Base-by-base conservation (phyloP, 306 rosid species). In the Vachellia pachyceras region DNA sequence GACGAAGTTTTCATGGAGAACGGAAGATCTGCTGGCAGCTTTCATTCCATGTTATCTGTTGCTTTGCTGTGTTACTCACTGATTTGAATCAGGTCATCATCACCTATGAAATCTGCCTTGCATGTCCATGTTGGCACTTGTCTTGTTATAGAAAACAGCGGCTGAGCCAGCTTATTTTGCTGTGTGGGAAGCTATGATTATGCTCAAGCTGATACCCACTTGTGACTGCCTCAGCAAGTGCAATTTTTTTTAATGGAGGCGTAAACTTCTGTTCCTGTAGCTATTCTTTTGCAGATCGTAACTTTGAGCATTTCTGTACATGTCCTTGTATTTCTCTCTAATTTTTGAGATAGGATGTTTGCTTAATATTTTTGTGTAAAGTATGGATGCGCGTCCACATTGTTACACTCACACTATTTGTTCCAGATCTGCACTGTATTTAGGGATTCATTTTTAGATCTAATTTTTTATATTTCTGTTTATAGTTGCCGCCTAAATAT, bases 1-100 rank as follows among this genome's bases (percentile, higher is more conserved):
- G 61, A n/a, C 76, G 61, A 65, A 23, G 77, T 47, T 65, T 82
- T 35, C 57, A 68, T n/a, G 82, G 82, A 73, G 69, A 47, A 47
- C 63, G 20, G 45, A 58, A 44, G 69, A 79, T 63, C 78, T 23
- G n/a, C 65, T 22, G 1, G 35, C 65, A 58, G 65, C 50, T 36
- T 57, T 76, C 5, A 8, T 76, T 70, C 72, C 61, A 45, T 75
- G 55, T 44, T 77, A 14, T 55, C 47, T 74, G 83, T 76, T 71
- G 75, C 54, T 75, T 45, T 22, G 14, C 71, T 63, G 77, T 78
- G 54, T 77, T 49, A 44, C 64, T 61, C 58, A 40, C 69, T 68
- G 57, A 42, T 18, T 29, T 37, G 77, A 84, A 81, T 71, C 57
- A 50, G 64, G 64, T 22, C 47, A 13, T 79, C 70, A 41, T 54